phyloP scores from a whole-genome alignment of 2,329 filamentous ascomycete species.

The Gremmenia infestans region DNA sequence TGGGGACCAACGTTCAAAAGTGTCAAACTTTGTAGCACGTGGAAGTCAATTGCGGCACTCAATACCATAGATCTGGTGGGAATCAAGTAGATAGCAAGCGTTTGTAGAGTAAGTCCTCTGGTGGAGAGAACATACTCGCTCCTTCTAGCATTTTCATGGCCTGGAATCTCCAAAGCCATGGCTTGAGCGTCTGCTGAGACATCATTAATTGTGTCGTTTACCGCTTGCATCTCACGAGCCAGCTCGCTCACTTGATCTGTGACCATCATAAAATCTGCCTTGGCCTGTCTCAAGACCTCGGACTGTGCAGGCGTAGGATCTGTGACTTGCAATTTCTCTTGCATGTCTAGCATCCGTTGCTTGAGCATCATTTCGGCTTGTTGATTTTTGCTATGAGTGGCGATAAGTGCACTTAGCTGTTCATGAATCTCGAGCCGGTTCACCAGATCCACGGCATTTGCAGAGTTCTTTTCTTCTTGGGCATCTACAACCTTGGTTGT shows the following conservation, averaged over 20 bases:
- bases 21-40: conserved; percentile 51
- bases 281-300: not conserved
- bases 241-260: conserved; percentile 5
- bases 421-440: conserved; percentile 6
- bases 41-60: conserved; percentile 51
- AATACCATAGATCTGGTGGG: conserved; percentile 56
- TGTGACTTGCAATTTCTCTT: conserved; percentile 5
- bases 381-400: conserved; percentile 5
- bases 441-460: not conserved
- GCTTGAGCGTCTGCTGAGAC: not conserved
- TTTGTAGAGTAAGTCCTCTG: conserved; percentile 52
- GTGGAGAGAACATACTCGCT: conserved; percentile 53
- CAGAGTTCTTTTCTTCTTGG: not conserved
- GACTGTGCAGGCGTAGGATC: conserved; percentile 4
- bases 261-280: conserved; percentile 8
- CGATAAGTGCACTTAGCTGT: conserved; percentile 6
- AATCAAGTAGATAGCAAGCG: conserved; percentile 52
- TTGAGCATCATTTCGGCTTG: conserved; percentile 13
- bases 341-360: conserved; percentile 20
- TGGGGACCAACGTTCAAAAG: conserved; percentile 61
- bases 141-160: conserved; percentile 9
- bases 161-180: not conserved
- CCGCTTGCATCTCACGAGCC: conserved; percentile 7
- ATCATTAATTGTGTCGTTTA: conserved; percentile 9
- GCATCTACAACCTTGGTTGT: not conserved